phyloP scores from a whole-genome alignment of 23 red algal species.

The Porphyridium purpureum region DNA sequence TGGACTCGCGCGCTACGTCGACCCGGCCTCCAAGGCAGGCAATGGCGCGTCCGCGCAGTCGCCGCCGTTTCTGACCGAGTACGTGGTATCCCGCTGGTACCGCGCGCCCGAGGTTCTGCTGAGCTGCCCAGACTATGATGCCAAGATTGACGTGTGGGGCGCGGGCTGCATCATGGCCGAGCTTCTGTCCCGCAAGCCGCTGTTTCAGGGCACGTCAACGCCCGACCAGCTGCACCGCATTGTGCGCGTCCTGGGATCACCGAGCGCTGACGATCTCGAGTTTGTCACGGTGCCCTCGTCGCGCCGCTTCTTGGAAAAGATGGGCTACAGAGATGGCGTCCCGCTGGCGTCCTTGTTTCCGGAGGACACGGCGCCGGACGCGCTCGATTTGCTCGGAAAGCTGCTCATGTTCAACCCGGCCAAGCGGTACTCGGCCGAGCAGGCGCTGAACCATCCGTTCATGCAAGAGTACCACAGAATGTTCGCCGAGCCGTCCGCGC shows the following conservation, averaged over 20 bases:
- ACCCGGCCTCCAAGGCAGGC: too few relatives aligned
- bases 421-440: constrained; percentile 40
- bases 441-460: constrained; percentile 69
- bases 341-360: constrained; percentile 43
- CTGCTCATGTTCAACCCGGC: constrained; percentile 64
- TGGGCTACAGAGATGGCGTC: too few relatives aligned
- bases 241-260: constrained; percentile 51
- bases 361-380: constrained; percentile 24
- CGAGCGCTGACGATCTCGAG: constrained; percentile 29
- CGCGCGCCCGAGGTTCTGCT: constrained; percentile 87
- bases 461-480: constrained; percentile 24
- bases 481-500: constrained; percentile 13
- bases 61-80: constrained; percentile 94
- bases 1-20: constrained; percentile 14
- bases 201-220: constrained; percentile 60
- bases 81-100: constrained; percentile 95
- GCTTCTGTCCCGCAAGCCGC: constrained; percentile 49
- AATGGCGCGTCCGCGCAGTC: too few relatives aligned
- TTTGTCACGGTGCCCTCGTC: constrained; percentile 38
- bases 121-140: too few relatives aligned
- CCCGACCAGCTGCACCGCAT: constrained; percentile 70
- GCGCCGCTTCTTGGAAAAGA: too few relatives aligned
- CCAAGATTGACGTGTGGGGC: constrained; percentile 88
- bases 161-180: constrained; percentile 81
- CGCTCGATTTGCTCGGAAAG: constrained; percentile 44